Evolutionary conservation across 768 basidiomycete genomes (phyloP).

Genomic region (Xanthoconium stramineum): DNA sequence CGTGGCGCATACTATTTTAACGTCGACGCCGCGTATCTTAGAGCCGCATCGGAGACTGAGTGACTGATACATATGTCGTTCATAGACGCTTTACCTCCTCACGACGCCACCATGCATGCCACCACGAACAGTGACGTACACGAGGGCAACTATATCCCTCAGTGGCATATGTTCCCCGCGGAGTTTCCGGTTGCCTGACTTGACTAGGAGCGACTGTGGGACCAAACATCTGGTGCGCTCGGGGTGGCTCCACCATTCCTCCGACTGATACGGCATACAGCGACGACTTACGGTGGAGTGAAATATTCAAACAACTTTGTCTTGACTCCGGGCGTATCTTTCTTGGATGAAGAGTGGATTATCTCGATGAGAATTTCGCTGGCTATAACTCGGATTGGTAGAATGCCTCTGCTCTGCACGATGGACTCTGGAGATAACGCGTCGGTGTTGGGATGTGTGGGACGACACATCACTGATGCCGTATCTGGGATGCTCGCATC

Average conservation of each 20-base stretch:
- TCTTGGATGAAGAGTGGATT: slow-evolving; percentile 15
- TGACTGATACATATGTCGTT: neutral
- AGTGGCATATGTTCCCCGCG: slow-evolving; percentile 7
- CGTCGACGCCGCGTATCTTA: slow-evolving; percentile 11
- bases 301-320: slow-evolving; percentile 28
- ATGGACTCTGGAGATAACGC: neutral
- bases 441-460: slow-evolving; percentile 19
- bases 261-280: slow-evolving; percentile 9
- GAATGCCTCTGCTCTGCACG: neutral
- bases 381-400: slow-evolving; percentile 23
- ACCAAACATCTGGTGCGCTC: slow-evolving; percentile 28
- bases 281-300: slow-evolving; percentile 32
- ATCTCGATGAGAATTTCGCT: slow-evolving; percentile 22
- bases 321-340: slow-evolving; percentile 31
- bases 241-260: neutral
- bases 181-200: neutral
- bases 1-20: neutral
- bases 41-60: neutral
- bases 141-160: slow-evolving; percentile 27
- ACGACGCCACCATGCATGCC: slow-evolving; percentile 15
- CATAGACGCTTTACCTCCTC: neutral
- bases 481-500: slow-evolving; percentile 27
- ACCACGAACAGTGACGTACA: slow-evolving; percentile 22
- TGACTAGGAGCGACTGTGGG: slow-evolving; percentile 20
- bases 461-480: slow-evolving; percentile 24